Evolutionary conservation across 2,329 filamentous ascomycete species (phyloP).

Genomic region (Pseudogymnoascus sp.): DNA sequence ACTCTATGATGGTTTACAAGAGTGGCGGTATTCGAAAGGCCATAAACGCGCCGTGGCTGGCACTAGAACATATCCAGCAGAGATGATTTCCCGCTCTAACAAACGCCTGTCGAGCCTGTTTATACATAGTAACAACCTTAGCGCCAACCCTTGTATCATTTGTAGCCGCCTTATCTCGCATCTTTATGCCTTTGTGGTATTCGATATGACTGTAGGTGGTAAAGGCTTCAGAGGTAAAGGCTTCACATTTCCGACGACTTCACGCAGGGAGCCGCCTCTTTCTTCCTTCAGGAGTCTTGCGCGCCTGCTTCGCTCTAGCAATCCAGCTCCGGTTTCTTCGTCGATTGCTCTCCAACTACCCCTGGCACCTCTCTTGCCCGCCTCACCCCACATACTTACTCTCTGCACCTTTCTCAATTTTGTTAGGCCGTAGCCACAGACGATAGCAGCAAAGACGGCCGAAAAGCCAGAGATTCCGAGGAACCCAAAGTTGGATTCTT

Average conservation of each 20-base stretch:
- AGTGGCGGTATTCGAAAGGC: conserved; percentile 6
- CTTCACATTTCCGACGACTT: conserved; percentile 1
- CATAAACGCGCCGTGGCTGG: neutral
- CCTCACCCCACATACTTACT: conserved; percentile 65
- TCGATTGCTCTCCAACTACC: conserved; percentile 19
- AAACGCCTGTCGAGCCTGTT: conserved; percentile 2
- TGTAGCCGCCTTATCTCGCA: neutral
- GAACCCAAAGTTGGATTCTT: conserved; percentile 87
- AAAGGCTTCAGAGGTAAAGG: neutral
- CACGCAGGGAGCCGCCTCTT: neutral
- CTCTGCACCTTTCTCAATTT: conserved; percentile 82
- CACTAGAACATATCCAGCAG: neutral
- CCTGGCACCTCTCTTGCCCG: conserved; percentile 21
- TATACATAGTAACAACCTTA: conserved; percentile 3
- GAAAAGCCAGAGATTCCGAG: conserved; percentile 65
- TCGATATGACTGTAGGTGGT: conserved; percentile 5
- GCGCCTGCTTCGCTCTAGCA: conserved; percentile 21
- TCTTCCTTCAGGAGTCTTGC: conserved; percentile 15
- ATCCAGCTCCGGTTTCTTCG: conserved; percentile 15
- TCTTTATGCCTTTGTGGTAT: neutral
- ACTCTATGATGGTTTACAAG: conserved; percentile 5
- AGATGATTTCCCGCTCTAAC: conserved; percentile 1
- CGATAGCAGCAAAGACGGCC: conserved; percentile 63
- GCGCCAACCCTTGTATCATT: neutral
- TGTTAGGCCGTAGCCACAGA: conserved; percentile 75